Conservation (phyloP, 129 eudicot species). For the Tagetes erecta region DNA sequence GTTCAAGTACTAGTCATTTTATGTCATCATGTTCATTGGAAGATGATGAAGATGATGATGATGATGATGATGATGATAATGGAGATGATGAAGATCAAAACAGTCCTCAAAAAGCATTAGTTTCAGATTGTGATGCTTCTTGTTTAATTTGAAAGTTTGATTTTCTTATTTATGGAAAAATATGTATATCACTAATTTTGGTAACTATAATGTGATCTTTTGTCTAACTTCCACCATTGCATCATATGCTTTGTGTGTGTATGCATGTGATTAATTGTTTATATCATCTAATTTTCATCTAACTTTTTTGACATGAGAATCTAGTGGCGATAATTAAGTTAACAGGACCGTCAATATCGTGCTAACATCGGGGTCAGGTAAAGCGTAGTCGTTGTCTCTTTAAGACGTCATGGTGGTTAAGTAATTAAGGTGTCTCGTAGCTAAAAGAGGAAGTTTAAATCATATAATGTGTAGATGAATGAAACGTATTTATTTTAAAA, state of each 20-base stretch:
- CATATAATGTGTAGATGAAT: too few relatives aligned
- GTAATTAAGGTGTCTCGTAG: too few relatives aligned
- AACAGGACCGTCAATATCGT: too few relatives aligned
- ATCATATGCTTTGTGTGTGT: neutral
- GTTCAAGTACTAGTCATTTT: conserved; percentile 46
- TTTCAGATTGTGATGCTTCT: conserved; percentile 33
- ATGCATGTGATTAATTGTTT: neutral
- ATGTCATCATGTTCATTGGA: conserved; percentile 47
- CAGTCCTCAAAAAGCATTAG: conserved; percentile 31
- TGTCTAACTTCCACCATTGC: conserved; percentile 25
- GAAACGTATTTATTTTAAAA: too few relatives aligned
- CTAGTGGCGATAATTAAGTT: too few relatives aligned
- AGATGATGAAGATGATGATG: conserved; percentile 38
- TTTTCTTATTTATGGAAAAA: conserved; percentile 27
- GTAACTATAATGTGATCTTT: conserved; percentile 41
- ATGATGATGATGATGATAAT: conserved; percentile 36
- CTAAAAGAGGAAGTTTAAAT: too few relatives aligned
- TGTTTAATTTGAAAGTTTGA: conserved; percentile 27
- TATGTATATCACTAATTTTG: conserved; percentile 39
- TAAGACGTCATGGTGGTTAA: too few relatives aligned
- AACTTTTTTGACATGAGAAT: too few relatives aligned
- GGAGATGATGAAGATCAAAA: conserved; percentile 29
- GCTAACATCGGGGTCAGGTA: too few relatives aligned
- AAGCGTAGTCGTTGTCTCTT: too few relatives aligned
- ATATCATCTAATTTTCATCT: neutral